Evolutionary conservation across 2,329 filamentous ascomycete species (phyloP).

Genomic region (Nothophaeocryptopus gaeumannii): DNA sequence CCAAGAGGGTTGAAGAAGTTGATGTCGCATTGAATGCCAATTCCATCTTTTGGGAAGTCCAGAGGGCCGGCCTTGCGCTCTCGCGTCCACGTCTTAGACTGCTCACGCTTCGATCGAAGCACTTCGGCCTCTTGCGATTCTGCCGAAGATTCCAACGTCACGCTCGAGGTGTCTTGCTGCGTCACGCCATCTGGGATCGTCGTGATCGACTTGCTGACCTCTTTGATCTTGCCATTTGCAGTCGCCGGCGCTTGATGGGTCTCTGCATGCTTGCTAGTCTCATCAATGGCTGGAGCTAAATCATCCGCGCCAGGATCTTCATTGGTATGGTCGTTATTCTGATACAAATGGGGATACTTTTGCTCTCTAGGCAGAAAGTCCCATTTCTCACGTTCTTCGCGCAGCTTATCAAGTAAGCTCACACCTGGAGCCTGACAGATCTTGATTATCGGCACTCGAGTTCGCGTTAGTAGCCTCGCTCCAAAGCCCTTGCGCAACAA

Average conservation of each 20-base stretch:
- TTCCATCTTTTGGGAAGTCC: slow-evolving; percentile 72
- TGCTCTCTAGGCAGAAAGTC: slow-evolving; percentile 54
- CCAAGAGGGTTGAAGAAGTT: slow-evolving; percentile 85
- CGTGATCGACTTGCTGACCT: not conserved
- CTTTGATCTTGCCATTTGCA: not conserved
- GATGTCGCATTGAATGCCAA: slow-evolving; percentile 87
- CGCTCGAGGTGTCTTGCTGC: not conserved
- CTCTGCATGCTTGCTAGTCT: not conserved
- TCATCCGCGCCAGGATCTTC: slow-evolving; percentile 19
- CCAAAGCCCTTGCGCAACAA: slow-evolving; percentile 71
- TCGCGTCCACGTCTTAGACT: slow-evolving; percentile 39
- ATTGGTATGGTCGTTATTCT: slow-evolving; percentile 22
- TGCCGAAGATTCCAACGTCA: not conserved
- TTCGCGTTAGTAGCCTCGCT: slow-evolving; percentile 72
- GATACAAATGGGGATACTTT: slow-evolving; percentile 39
- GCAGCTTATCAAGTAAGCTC: slow-evolving; percentile 59
- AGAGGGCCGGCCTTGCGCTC: slow-evolving; percentile 53
- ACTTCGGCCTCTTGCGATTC: not conserved
- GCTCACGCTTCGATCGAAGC: slow-evolving; percentile 15
- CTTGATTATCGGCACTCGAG: slow-evolving; percentile 83
- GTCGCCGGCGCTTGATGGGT: not conserved
- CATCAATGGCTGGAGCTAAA: not conserved
- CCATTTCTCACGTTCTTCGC: slow-evolving; percentile 68
- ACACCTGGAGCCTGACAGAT: slow-evolving; percentile 69
- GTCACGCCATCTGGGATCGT: not conserved